phyloP scores from a whole-genome alignment of 1,284 basidiomycete genomes.

The Sporisorium scitamineum region DNA sequence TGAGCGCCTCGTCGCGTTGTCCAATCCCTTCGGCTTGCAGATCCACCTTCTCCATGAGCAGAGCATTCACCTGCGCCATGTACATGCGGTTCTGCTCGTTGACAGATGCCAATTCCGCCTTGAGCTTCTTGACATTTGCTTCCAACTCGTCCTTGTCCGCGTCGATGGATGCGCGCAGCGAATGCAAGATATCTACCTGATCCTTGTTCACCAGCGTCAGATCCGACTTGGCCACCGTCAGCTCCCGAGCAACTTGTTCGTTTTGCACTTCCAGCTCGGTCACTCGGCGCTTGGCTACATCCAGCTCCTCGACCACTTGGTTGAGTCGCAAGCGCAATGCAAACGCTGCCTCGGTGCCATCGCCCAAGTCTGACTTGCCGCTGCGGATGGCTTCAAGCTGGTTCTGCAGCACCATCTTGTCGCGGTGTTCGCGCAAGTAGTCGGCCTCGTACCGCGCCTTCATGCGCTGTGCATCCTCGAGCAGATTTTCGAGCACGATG shows the following conservation, averaged over 20 bases:
- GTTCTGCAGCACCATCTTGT: constrained; percentile 82
- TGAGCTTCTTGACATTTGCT: constrained; percentile 76
- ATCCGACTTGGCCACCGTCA: constrained; percentile 87
- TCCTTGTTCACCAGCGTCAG: constrained; percentile 71
- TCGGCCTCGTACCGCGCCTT: constrained; percentile 89
- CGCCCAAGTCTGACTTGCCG: constrained; percentile 80
- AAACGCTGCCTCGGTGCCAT: constrained; percentile 86
- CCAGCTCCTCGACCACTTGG: constrained; percentile 85
- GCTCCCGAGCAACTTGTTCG: constrained; percentile 77
- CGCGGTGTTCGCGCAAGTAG: constrained; percentile 85
- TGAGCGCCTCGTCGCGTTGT: constrained; percentile 57
- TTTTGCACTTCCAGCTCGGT: constrained; percentile 80
- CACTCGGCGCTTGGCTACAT: constrained; percentile 78
- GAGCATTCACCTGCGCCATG: constrained; percentile 75
- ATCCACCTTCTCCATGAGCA: constrained; percentile 90
- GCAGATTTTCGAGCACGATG: constrained; percentile 85
- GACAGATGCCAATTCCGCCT: constrained; percentile 79
- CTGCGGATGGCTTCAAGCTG: constrained; percentile 88
- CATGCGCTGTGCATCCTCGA: constrained; percentile 90
- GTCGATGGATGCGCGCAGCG: constrained; percentile 86
- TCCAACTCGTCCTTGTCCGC: constrained; percentile 85
- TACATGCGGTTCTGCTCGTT: constrained; percentile 89
- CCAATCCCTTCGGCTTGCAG: constrained; percentile 74
- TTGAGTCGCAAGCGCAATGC: constrained; percentile 87
- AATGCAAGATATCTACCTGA: constrained; percentile 75